Evolutionary conservation across 1,284 basidiomycete species (phyloP).

Genomic region (Tetrapyrgos nigripes): DNA sequence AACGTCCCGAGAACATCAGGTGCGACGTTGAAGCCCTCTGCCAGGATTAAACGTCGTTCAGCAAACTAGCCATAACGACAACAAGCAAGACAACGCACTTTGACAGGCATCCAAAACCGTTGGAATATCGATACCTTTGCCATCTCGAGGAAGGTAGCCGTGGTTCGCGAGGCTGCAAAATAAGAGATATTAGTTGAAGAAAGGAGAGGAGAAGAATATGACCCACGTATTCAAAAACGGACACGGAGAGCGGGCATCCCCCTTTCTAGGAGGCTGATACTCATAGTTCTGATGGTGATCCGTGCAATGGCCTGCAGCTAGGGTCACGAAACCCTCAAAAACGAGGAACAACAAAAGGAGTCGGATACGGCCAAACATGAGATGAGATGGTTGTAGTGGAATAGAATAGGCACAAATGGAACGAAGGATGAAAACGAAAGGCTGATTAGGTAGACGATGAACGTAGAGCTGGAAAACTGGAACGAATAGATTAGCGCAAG

Average conservation of each 20-base stretch:
- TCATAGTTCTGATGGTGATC: not conserved
- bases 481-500: no score
- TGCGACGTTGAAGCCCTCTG: not conserved
- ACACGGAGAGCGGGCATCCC: constrained; percentile 23
- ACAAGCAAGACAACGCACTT: not conserved
- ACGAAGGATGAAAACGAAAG: no score
- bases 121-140: constrained; percentile 21
- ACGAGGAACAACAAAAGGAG: not conserved
- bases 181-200: not conserved
- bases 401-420: not conserved
- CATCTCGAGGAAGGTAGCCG: constrained; percentile 23
- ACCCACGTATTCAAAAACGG: constrained; percentile 24
- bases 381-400: not conserved
- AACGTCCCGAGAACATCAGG: constrained; percentile 6
- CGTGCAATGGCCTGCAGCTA: not conserved
- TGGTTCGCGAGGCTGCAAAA: constrained; percentile 26
- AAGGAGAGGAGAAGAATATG: not conserved
- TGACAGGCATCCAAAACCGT: constrained; percentile 14
- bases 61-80: no score
- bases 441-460: no score
- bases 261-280: not conserved
- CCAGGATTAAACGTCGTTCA: no score
- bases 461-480: no score
- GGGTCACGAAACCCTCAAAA: not conserved
- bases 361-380: not conserved